Evolutionary conservation across 306 rosid species (phyloP), one percentile per base, ranked within the genome.

Genomic region (Casuarina equisetifolia): DNA sequence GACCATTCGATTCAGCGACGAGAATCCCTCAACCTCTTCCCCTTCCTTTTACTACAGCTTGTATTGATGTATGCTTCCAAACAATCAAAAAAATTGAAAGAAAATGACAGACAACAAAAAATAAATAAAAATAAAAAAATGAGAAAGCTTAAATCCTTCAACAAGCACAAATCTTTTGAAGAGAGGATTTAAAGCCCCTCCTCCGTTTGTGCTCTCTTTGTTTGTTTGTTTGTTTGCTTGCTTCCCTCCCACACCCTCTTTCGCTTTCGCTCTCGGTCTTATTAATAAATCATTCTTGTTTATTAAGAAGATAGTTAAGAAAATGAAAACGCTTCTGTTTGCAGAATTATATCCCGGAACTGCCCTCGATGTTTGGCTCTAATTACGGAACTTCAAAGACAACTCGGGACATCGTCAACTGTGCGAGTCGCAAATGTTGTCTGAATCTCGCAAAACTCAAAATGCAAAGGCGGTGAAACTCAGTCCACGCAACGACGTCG

Each of bases 121-220:
- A 43, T 67, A 70, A 3, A 63, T 53, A 59, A 44, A 25, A 67
- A 43, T 67, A 70, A 3, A 63, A 42, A 49, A 70, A 59, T 9
- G 70, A 64, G 20, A 79, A 84, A 87, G 81, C 84, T 85, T 78
- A 79, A 88, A 77, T 85, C 88, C 88, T 87, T 77, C 76, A 70
- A 85, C 84, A 73, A 85, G 59, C 52, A 73, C 55, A 80, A 81
- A 79, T 72, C 59, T 76, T 74, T 57, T 62, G 74, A 70, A 82
- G 80, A 79, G 84, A 83, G 68, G 84, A 84, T 70, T 75, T 75
- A 79, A 84, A 89, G 84, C 82, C 72, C 79, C 71, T 48, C 35
- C 79, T 76, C 43, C 40, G 58, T 62, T 76, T 9, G 54, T 57
- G 52, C 19, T 78, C 77, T 81, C 49, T 70, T 70, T 32, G 77